phyloP scores from a whole-genome alignment of 2,329 filamentous ascomycete species.

The Paecilomyces dactylethromorphus region DNA sequence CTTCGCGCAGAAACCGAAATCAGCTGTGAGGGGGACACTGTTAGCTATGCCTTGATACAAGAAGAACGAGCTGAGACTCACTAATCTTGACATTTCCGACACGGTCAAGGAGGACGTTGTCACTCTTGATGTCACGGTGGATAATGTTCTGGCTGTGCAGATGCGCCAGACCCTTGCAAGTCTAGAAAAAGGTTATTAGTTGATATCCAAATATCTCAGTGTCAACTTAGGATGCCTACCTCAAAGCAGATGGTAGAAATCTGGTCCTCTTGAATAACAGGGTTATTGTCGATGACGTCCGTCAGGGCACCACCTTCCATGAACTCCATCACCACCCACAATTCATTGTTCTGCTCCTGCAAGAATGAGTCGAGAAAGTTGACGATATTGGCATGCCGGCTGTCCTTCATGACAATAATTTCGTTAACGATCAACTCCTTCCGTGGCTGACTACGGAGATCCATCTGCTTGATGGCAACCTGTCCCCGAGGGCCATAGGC shows the following conservation, averaged over 20 bases:
- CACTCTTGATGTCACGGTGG: conserved; percentile 98
- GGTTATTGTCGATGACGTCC: conserved; percentile 98
- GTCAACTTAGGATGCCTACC: conserved; percentile 51
- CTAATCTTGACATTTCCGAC: conserved; percentile 97
- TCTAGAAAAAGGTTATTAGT: conserved; percentile 50
- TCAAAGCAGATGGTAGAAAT: conserved; percentile 96
- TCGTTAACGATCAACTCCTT: conserved; percentile 99
- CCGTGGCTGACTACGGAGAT: conserved; percentile 89
- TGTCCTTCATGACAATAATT: conserved; percentile 99
- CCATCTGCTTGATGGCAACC: conserved; percentile 99
- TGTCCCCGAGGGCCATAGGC: conserved; percentile 76
- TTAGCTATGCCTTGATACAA: conserved; percentile 14
- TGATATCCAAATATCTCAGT: conserved; percentile 5
- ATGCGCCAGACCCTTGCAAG: conserved; percentile 89
- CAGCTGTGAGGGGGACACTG: conserved; percentile 52
- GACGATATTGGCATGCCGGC: conserved; percentile 95
- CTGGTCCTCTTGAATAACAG: conserved; percentile 88
- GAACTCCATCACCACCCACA: conserved; percentile 99
- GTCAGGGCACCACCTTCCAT: conserved; percentile 98
- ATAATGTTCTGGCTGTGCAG: conserved; percentile 95
- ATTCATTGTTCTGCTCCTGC: conserved; percentile 84
- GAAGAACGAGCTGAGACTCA: conserved; percentile 45
- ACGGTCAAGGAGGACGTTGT: conserved; percentile 92
- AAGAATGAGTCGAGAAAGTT: conserved; percentile 97
- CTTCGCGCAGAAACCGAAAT: conserved; percentile 99